Evolutionary conservation across 176 grass and related monocot genomes (phyloP).

Genomic region (Bromus sterilis): DNA sequence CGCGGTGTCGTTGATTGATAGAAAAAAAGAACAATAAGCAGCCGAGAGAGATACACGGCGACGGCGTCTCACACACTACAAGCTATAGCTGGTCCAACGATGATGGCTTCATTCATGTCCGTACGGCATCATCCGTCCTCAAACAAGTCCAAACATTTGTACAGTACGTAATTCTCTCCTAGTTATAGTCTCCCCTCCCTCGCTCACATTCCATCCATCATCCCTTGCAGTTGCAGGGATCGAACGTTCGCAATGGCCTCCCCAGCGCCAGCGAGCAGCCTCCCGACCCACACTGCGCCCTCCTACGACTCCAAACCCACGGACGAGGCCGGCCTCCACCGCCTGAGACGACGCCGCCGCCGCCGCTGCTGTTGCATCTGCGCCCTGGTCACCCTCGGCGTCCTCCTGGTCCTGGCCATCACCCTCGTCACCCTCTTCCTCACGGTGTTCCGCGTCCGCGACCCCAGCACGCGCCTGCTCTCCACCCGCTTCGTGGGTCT

Average conservation of each 20-base stretch:
- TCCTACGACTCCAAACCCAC: not conserved
- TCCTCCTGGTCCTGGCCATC: constrained; percentile 6
- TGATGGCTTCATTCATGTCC: not conserved
- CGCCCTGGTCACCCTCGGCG: not conserved
- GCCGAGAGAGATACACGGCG: too few relatives aligned
- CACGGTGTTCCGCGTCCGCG: constrained; percentile 32
- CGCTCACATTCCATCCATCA: not conserved
- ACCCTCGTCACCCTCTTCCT: constrained; percentile 36
- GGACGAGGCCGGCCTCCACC: not conserved
- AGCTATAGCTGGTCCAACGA: too few relatives aligned
- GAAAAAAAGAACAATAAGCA: not conserved
- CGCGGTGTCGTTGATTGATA: not conserved
- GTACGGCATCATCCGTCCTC: not conserved
- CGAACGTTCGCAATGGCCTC: not conserved
- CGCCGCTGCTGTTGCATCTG: constrained; percentile 8
- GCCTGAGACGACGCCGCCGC: not conserved
- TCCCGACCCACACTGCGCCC: not conserved
- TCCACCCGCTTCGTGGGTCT: constrained; percentile 29
- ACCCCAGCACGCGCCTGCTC: constrained; percentile 28
- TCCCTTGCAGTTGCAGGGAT: not conserved
- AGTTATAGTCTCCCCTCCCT: not conserved
- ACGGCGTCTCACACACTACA: too few relatives aligned
- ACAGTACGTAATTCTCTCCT: not conserved
- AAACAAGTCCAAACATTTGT: not conserved
- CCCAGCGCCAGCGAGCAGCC: not conserved